phyloP scores from a whole-genome alignment of 371 early-diverging fungal genomes.

The Cokeromyces recurvatus region DNA sequence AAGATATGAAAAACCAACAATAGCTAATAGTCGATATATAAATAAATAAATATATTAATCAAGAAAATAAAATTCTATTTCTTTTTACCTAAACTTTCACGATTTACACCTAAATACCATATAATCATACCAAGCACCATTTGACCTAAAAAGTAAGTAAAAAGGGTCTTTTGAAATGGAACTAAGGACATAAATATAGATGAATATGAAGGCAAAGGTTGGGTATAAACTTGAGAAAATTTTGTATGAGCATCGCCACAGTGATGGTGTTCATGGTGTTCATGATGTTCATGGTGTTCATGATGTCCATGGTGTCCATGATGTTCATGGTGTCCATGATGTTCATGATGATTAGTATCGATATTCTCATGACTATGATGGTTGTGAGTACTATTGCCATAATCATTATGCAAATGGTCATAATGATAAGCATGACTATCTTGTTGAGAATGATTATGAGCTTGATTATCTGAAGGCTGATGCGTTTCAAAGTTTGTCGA shows the following conservation, averaged over 20 bases:
- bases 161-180: conserved; percentile 55
- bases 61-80: no score
- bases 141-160: conserved; percentile 53
- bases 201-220: conserved; percentile 18
- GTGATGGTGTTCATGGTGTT: conserved; percentile 20
- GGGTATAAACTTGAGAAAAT: conserved; percentile 26
- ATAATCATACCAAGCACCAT: conserved; percentile 37
- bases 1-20: conserved; percentile 43
- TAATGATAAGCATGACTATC: conserved; percentile 11
- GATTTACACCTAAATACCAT: conserved; percentile 44
- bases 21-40: conserved; percentile 16
- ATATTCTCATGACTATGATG: conserved; percentile 20
- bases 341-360: conserved; percentile 4
- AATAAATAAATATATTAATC: no score
- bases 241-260: conserved; percentile 12
- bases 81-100: conserved; percentile 46
- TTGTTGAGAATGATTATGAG: background rate
- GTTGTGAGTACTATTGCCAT: conserved; percentile 13
- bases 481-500: no score
- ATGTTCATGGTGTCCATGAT: conserved; percentile 12
- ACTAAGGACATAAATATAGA: conserved; percentile 35
- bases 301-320: conserved; percentile 8
- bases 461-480: no score
- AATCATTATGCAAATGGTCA: background rate
- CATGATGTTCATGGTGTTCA: conserved; percentile 3